Evolutionary conservation across 495 filamentous ascomycete species (phyloP), one percentile per base, ranked within the genome.

Genomic region (Hypoxylon rickii): DNA sequence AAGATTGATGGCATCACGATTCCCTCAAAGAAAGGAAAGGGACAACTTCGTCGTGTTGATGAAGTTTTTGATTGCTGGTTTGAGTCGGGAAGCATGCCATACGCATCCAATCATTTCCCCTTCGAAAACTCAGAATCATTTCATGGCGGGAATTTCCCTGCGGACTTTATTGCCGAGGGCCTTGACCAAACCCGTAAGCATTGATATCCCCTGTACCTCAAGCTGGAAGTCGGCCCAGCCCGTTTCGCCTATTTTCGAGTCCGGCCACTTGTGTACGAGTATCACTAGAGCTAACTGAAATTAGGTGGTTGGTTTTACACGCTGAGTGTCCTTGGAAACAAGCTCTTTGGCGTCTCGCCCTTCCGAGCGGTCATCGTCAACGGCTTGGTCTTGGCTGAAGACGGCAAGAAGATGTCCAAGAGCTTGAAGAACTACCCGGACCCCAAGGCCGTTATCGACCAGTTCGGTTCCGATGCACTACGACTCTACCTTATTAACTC

Each of bases 381-480:
- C 65, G 94, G 94, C 8, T 95, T 98, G 47, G 94, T 98, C 1
- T 79, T 98, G 22, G 94, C 87, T 5, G 92, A 96, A 70, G 92
- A 97, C 64, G 94, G 94, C 44, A 97, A 96, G 78, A 98, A 98
- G 78, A 98, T 98, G 94, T 97, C 92, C 1, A 98, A 98, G 77
- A 83, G 95, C 33, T 77, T 96, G 32, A 94, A 97, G 78, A 98
- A 98, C 71, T 98, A 97, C 68, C 95, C 95, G 7, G 95, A 97
- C 65, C 94, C 95, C 8, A 74, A 73, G 26, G 67, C 91, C 15
- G 82, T 98, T 59, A 96, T 98, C 80, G 71, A 87, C 39, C 86
- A 86, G 49, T 96, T 96, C 64, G 94, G 94, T 17, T 91, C 93
- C 4, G 94, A 98, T 75, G 94, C 94, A 22, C 82, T 98, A 21